phyloP scores from a whole-genome alignment of 345 rosid genomes.

The Murraya koenigii region DNA sequence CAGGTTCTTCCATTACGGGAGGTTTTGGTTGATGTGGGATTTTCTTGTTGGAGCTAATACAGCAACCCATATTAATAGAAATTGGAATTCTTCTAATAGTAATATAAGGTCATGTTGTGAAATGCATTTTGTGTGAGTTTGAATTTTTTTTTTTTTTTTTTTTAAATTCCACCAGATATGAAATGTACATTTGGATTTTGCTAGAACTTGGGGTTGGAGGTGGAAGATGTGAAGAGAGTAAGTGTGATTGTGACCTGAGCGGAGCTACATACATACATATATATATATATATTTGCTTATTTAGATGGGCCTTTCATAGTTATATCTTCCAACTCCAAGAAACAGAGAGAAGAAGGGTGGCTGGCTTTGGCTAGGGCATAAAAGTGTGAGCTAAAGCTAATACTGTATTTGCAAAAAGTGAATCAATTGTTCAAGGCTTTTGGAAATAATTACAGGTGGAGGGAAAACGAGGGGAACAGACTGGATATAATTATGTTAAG shows the following conservation, averaged over 20 bases:
- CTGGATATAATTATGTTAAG: conserved; percentile 7
- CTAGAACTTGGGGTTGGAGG: neutral
- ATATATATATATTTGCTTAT: neutral
- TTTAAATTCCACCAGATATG: neutral
- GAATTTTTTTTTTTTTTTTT: neutral
- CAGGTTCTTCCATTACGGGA: neutral
- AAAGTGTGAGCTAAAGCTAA: neutral
- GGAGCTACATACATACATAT: neutral
- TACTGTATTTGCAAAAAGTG: neutral
- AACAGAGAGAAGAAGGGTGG: neutral
- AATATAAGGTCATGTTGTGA: neutral
- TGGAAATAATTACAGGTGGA: conserved; percentile 12
- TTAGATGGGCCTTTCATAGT: neutral
- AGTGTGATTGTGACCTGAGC: neutral
- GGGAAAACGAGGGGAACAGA: conserved; percentile 6
- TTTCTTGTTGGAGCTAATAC: conserved; percentile 39
- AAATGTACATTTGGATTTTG: neutral
- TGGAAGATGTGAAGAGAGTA: neutral
- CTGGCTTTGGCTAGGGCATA: neutral
- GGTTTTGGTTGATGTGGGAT: conserved; percentile 17
- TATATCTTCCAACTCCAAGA: neutral
- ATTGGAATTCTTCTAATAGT: no score
- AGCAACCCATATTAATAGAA: conserved; percentile 49
- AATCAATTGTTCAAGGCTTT: neutral
- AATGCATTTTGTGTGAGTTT: neutral